These are phyloP conservation scores for Stachybotrys chlorohalonatus DNA, from an alignment of 2,329 filamentous ascomycete species.

Conservation along the genomic window DNA sequence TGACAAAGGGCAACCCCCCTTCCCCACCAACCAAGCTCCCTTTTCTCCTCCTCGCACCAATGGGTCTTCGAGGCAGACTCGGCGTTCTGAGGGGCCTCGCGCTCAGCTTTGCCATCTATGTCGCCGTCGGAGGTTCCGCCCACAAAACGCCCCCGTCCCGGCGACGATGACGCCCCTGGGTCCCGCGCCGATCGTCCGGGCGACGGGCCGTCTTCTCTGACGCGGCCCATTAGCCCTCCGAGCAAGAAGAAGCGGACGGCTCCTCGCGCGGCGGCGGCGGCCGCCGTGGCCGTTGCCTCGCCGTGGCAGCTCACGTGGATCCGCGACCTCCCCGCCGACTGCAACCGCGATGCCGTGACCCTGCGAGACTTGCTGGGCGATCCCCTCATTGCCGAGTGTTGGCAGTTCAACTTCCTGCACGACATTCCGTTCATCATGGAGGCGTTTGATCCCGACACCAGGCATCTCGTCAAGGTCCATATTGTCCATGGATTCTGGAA, in stretches of 20 bases:
- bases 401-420: conserved; percentile 62
- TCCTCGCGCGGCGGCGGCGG: neutral
- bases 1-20: no score
- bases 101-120: neutral
- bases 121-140: conserved; percentile 2
- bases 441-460: conserved; percentile 43
- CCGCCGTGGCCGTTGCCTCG: conserved; percentile 34
- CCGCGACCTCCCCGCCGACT: conserved; percentile 45
- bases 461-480: conserved; percentile 40
- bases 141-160: conserved; percentile 19
- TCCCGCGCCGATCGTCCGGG: neutral
- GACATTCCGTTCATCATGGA: conserved; percentile 48
- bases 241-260: conserved; percentile 17
- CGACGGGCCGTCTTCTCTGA: conserved; percentile 16
- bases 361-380: conserved; percentile 63
- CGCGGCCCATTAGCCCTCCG: conserved; percentile 38
- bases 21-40: neutral
- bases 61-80: neutral
- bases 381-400: conserved; percentile 62
- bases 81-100: neutral
- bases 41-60: neutral
- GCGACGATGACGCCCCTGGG: conserved; percentile 2
- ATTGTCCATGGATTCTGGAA: conserved; percentile 58
- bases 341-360: conserved; percentile 58
- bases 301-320: conserved; percentile 67